Evolutionary conservation across 495 filamentous ascomycete species (phyloP), one percentile per base, ranked within the genome.

Genomic region (Aspergillus campestris): DNA sequence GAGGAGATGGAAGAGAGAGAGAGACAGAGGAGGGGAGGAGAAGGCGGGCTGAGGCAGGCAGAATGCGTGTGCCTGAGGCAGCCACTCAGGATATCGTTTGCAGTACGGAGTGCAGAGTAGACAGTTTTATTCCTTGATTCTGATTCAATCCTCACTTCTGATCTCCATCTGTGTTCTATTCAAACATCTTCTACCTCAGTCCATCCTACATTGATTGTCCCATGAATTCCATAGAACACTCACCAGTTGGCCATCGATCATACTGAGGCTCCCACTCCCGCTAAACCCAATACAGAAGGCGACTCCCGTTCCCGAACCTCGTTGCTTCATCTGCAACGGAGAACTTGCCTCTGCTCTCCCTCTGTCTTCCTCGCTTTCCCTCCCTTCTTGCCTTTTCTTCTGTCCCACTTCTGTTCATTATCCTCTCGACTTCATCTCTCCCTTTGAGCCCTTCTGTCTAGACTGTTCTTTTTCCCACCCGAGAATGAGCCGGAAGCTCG

Each of bases 401-500:
- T 31, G 40, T 45, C 40, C 32, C 51, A 51, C 45, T 27, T 42
- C 43, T 28, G n/a, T 51, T 48, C 45, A 51, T 53, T 51, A 54
- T 53, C 35, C 40, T 44, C 42, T 52, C 41, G 48, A 36, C 40
- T 39, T 41, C 33, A 32, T 30, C 35, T 27, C 28, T 31, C 27
- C 44, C 39, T 37, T 15, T 33, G 38, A 31, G 32, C 38, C 14
- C 37, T 47, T 48, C 18, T 24, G 18, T 47, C 38, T 45, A 44
- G 36, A 37, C 47, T 43, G 31, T 35, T 38, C 45, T 44, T 39
- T 36, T 39, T 56, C 50, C 55, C 47, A 41, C 57, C 64, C 57
- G 59, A 73, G 68, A 61, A 73, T 73, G 70, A 71, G 68, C 67
- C 68, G 70, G 53, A 94, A 95, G 77, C 83, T 94, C 73, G 87